These are phyloP conservation scores for Quercus rubra DNA, from an alignment of 306 rosid species.

Conservation along the genomic window DNA sequence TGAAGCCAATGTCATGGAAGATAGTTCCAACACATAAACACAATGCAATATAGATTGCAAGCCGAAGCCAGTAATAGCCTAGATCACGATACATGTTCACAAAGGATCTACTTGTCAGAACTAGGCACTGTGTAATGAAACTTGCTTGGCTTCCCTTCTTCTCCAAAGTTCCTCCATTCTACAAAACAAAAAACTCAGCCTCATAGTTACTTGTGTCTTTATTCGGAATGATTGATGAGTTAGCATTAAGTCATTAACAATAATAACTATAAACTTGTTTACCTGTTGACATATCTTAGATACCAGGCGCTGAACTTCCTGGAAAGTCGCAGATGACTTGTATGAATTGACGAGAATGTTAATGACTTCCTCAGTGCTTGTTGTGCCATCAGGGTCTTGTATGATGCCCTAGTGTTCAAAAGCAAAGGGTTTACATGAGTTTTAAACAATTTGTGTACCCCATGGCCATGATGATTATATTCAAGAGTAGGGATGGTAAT, in stretches of 20 bases:
- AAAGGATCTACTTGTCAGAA: conserved; percentile 41
- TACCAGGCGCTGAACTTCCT: conserved; percentile 16
- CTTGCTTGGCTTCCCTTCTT: conserved; percentile 37
- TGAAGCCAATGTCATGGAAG: conserved; percentile 32
- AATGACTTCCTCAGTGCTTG: conserved; percentile 32
- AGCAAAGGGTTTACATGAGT: background rate
- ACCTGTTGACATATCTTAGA: conserved; percentile 26
- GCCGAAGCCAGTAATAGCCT: conserved; percentile 54
- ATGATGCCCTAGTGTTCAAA: conserved; percentile 36
- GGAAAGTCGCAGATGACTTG: conserved; percentile 18
- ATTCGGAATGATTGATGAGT: background rate
- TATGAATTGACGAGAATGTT: conserved; percentile 27
- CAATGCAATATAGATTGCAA: conserved; percentile 37
- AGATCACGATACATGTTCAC: conserved; percentile 48
- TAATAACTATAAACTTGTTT: background rate
- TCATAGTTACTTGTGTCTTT: background rate
- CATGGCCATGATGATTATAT: background rate
- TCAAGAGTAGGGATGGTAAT: background rate
- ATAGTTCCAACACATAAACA: conserved; percentile 38
- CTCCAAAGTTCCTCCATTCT: conserved; percentile 21
- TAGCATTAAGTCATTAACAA: background rate
- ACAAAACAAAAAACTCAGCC: background rate
- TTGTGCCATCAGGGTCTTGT: conserved; percentile 15
- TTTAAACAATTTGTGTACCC: background rate
- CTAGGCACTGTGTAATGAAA: conserved; percentile 32